Conservation (phyloP, 2,329 filamentous ascomycete species). For the Botrytis fabae region DNA sequence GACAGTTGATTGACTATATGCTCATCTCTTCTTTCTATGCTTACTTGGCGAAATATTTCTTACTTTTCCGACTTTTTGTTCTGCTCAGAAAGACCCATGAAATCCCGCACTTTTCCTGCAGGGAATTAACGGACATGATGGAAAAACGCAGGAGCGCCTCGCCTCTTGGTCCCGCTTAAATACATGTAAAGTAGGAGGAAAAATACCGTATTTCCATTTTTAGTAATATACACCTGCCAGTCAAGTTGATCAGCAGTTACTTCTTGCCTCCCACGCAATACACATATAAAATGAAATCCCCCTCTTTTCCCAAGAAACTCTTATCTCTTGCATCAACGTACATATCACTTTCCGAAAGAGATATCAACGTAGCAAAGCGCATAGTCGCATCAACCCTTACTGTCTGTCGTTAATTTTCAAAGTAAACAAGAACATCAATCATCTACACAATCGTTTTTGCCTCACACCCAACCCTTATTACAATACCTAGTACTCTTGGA, state of each 20-base stretch:
- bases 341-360: neutral
- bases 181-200: neutral
- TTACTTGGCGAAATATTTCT: neutral
- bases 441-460: constrained; percentile 23
- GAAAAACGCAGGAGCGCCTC: constrained; percentile 4
- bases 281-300: constrained; percentile 12
- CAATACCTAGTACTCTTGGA: constrained; percentile 8
- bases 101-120: neutral
- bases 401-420: constrained; percentile 24
- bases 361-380: neutral
- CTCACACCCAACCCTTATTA: neutral
- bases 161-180: constrained; percentile 5
- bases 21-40: neutral
- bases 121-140: neutral
- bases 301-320: neutral
- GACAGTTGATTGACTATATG: neutral
- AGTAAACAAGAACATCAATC: constrained; percentile 20
- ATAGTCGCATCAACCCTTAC: constrained; percentile 6
- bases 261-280: neutral
- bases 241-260: constrained; percentile 16
- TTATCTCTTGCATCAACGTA: neutral
- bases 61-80: neutral
- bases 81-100: neutral
- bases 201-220: neutral
- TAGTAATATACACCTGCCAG: neutral